These are phyloP conservation scores for Dothidotthia symphoricarpi DNA, from an alignment of 2,329 filamentous ascomycete genomes.

Conservation along the genomic window DNA sequence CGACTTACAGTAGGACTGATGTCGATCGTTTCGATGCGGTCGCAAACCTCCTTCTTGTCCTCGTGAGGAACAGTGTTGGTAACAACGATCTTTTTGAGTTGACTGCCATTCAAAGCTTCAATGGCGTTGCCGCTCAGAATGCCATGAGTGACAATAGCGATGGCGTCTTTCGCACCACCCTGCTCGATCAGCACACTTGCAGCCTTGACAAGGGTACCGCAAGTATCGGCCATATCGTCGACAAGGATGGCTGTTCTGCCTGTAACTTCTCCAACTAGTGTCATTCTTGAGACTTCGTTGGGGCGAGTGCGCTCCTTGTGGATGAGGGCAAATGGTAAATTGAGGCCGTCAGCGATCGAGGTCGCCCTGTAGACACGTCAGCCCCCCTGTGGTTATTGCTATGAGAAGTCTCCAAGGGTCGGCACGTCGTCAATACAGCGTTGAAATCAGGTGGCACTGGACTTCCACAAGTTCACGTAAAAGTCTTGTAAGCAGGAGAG, in stretches of 20 bases:
- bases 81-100: conserved; percentile 75
- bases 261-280: conserved; percentile 89
- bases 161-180: conserved; percentile 81
- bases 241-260: conserved; percentile 94
- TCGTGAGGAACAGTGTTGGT: conserved; percentile 84
- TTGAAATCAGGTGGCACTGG: conserved; percentile 1
- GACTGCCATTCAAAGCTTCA: conserved; percentile 76
- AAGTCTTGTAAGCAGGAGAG: background rate
- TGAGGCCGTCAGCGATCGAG: conserved; percentile 86
- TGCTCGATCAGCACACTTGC: conserved; percentile 77
- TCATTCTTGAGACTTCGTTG: conserved; percentile 90
- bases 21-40: conserved; percentile 85
- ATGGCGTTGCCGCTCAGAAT: conserved; percentile 88
- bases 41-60: conserved; percentile 75
- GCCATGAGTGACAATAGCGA: conserved; percentile 93
- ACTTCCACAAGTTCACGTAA: background rate
- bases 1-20: conserved; percentile 71
- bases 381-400: conserved; percentile 4
- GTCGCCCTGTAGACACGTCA: conserved; percentile 61
- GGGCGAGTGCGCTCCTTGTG: conserved; percentile 93
- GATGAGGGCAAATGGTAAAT: conserved; percentile 88
- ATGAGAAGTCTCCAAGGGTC: background rate
- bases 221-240: conserved; percentile 97
- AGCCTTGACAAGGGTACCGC: conserved; percentile 83
- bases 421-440: background rate